These are phyloP conservation scores for Cafeteria roenbergensis DNA, from an alignment of 108 stramenopile genomes.

Conservation along the genomic window DNA sequence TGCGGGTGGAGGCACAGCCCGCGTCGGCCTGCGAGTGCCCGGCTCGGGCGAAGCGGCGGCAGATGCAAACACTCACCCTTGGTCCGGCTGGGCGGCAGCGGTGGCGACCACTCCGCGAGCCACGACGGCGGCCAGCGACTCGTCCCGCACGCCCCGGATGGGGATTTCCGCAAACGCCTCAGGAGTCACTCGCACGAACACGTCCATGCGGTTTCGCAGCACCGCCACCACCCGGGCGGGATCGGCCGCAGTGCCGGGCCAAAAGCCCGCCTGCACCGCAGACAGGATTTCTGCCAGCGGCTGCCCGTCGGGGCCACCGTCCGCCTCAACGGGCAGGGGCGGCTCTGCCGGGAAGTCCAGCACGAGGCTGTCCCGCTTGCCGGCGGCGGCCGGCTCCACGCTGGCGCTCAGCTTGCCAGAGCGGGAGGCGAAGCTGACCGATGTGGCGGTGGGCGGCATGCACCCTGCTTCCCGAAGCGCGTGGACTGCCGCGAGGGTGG, in stretches of 20 bases:
- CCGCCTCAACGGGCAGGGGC: neutral
- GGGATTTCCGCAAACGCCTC: constrained; percentile 10
- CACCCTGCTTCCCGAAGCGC: constrained; percentile 30
- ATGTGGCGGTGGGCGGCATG: neutral
- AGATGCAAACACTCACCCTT: too few species aligned
- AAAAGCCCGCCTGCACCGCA: too few species aligned
- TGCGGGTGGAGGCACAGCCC: too few species aligned
- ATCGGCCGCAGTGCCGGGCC: too few species aligned
- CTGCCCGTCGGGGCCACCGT: constrained; percentile 25
- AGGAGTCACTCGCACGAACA: constrained; percentile 24
- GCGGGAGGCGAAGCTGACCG: constrained; percentile 26
- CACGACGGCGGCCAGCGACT: too few species aligned
- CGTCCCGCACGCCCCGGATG: too few species aligned
- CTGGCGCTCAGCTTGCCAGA: constrained; percentile 28
- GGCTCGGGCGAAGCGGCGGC: too few species aligned
- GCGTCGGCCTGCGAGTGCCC: too few species aligned
- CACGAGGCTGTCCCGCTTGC: constrained; percentile 11
- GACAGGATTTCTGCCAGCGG: constrained; percentile 22
- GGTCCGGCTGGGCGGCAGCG: too few species aligned
- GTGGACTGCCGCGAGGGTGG: constrained; percentile 37
- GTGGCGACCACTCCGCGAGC: too few species aligned
- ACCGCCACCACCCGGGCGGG: too few species aligned
- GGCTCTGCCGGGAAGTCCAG: constrained; percentile 30
- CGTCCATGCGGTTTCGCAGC: neutral
- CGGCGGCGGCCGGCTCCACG: neutral